Conservation (phyloP, 2,329 filamentous ascomycete genomes). For the Cordyceps cateniannulata region DNA sequence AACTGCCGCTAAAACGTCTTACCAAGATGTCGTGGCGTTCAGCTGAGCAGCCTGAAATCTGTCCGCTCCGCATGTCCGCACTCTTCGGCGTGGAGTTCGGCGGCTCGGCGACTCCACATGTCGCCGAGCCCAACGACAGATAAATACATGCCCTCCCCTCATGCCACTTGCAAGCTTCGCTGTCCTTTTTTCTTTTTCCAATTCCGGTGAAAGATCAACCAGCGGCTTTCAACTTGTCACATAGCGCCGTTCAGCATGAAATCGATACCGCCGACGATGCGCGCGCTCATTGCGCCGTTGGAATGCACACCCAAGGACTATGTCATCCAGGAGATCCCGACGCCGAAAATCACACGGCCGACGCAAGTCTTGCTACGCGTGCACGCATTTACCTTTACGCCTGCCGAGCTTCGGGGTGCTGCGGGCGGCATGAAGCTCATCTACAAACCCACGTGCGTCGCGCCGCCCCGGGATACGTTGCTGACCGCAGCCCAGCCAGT, state of each 20-base stretch:
- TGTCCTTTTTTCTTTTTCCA: background rate
- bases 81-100: background rate
- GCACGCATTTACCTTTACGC: slow-evolving; percentile 29
- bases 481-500: background rate
- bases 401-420: slow-evolving; percentile 28
- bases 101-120: background rate
- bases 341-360: slow-evolving; percentile 36
- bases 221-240: no score
- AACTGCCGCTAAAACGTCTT: no score
- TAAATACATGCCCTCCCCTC: background rate
- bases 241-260: no score
- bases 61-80: slow-evolving; percentile 21
- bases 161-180: background rate
- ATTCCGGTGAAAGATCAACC: no score
- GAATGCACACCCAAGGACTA: slow-evolving; percentile 32
- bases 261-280: slow-evolving; percentile 33
- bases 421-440: slow-evolving; percentile 22
- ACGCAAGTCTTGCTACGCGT: slow-evolving; percentile 38
- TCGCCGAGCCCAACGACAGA: background rate
- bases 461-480: background rate
- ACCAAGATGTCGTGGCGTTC: no score
- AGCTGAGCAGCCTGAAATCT: no score
- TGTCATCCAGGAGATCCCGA: slow-evolving; percentile 34
- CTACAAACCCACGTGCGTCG: slow-evolving; percentile 22
- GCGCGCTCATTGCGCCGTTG: slow-evolving; percentile 35